Evolutionary conservation across 1,139 yeast genomes (phyloP).

Genomic region (Suhomyces anneliseae): DNA sequence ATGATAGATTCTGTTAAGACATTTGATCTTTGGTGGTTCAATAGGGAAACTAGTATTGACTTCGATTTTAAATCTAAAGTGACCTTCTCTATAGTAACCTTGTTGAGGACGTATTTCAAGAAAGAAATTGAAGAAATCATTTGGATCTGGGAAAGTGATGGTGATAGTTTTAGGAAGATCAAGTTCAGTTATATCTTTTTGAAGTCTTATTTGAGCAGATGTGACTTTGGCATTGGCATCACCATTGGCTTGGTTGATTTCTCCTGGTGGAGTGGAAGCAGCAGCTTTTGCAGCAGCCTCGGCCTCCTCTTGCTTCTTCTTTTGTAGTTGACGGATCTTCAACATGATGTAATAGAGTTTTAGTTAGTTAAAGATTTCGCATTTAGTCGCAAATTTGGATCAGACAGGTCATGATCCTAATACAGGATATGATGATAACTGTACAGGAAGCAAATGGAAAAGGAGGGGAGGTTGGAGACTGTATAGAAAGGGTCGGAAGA

Average conservation of each 20-base stretch:
- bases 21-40: conserved; percentile 85
- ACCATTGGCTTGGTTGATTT: conserved; percentile 9
- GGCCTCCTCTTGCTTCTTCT: conserved; percentile 52
- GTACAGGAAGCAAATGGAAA: neutral
- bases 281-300: conserved; percentile 21
- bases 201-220: conserved; percentile 56
- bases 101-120: conserved; percentile 70
- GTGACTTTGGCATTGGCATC: conserved; percentile 27
- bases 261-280: conserved; percentile 5
- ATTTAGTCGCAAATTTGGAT: neutral
- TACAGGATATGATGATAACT: neutral
- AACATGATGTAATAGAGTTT: conserved; percentile 18
- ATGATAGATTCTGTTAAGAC: conserved; percentile 75
- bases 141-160: conserved; percentile 55
- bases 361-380: neutral
- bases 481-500: neutral
- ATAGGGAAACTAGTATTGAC: conserved; percentile 81
- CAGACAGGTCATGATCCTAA: no score
- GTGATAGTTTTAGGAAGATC: conserved; percentile 66
- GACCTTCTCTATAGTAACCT: conserved; percentile 75
- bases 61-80: conserved; percentile 62
- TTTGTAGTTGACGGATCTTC: conserved; percentile 60
- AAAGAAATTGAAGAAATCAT: conserved; percentile 60
- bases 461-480: neutral
- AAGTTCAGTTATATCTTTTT: conserved; percentile 67